These are phyloP conservation scores for Jackrogersella minutella DNA, from an alignment of 495 filamentous ascomycete genomes.

Conservation along the genomic window DNA sequence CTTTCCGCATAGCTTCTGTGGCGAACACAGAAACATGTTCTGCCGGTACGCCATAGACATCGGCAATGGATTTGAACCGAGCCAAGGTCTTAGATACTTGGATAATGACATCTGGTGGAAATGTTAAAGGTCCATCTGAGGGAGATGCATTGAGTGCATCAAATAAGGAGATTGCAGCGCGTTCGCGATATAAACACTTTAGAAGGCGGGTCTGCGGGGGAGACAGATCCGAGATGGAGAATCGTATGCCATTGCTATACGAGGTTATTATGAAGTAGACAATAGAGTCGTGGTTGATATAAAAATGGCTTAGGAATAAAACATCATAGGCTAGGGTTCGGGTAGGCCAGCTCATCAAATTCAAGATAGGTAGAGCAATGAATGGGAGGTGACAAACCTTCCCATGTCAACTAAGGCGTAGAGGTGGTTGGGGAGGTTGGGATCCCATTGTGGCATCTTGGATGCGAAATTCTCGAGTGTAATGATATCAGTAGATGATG, in stretches of 20 bases:
- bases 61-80: constrained; percentile 78
- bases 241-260: constrained; percentile 89
- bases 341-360: neutral
- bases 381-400: constrained; percentile 58
- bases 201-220: constrained; percentile 74
- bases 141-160: constrained; percentile 70
- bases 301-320: neutral
- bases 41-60: constrained; percentile 69
- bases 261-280: constrained; percentile 19
- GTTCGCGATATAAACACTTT: constrained; percentile 78
- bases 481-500: constrained; percentile 49
- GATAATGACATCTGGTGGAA: constrained; percentile 68
- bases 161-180: constrained; percentile 86
- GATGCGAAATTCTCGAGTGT: constrained; percentile 60
- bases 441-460: constrained; percentile 57
- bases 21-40: constrained; percentile 76
- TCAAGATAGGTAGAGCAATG: neutral
- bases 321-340: neutral
- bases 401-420: constrained; percentile 77
- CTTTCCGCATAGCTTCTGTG: constrained; percentile 87
- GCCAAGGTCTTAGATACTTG: constrained; percentile 69
- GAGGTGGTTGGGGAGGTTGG: constrained; percentile 53
- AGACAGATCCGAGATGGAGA: constrained; percentile 84
- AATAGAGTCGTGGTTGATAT: neutral
- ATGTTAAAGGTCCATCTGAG: constrained; percentile 58